phyloP scores from a whole-genome alignment of 2,329 filamentous ascomycete species.

The Pseudogymnoascus sp. region DNA sequence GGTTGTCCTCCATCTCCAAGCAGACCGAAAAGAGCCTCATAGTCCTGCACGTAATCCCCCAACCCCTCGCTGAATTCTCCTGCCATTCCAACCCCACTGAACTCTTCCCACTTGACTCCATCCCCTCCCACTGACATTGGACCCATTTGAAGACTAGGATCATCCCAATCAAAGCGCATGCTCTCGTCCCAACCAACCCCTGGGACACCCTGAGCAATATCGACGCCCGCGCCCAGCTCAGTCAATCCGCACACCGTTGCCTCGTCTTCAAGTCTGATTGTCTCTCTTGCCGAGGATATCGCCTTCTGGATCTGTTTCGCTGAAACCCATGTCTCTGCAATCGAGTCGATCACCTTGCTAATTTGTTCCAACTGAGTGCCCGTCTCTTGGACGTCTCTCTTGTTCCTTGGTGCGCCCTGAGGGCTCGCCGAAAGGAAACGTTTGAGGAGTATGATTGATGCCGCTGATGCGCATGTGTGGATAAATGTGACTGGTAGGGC shows the following conservation, averaged over 20 bases:
- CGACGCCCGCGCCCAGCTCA: background rate
- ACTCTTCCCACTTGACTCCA: constrained; percentile 4
- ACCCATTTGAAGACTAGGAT: constrained; percentile 1
- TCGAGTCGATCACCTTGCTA: constrained; percentile 42
- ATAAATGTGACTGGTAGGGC: constrained; percentile 40
- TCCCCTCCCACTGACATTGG: constrained; percentile 1
- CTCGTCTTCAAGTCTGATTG: constrained; percentile 8
- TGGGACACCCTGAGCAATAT: background rate
- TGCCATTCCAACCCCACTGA: background rate
- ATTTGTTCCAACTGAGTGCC: constrained; percentile 41
- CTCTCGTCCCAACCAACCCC: constrained; percentile 4
- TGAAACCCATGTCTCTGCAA: constrained; percentile 42
- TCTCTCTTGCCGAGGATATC: constrained; percentile 18
- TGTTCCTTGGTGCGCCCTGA: constrained; percentile 18
- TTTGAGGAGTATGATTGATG: constrained; percentile 40
- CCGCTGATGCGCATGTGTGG: constrained; percentile 40
- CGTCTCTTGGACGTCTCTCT: constrained; percentile 36
- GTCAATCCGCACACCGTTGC: background rate
- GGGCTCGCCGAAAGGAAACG: constrained; percentile 28
- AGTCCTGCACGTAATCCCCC: constrained; percentile 6
- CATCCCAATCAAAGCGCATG: constrained; percentile 8
- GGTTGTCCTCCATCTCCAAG: constrained; percentile 7
- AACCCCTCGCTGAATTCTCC: constrained; percentile 9
- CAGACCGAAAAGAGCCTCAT: constrained; percentile 8
- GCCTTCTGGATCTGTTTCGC: constrained; percentile 35